Evolutionary conservation across 2,329 filamentous ascomycete species (phyloP).

Genomic region (Beauveria asiatica): DNA sequence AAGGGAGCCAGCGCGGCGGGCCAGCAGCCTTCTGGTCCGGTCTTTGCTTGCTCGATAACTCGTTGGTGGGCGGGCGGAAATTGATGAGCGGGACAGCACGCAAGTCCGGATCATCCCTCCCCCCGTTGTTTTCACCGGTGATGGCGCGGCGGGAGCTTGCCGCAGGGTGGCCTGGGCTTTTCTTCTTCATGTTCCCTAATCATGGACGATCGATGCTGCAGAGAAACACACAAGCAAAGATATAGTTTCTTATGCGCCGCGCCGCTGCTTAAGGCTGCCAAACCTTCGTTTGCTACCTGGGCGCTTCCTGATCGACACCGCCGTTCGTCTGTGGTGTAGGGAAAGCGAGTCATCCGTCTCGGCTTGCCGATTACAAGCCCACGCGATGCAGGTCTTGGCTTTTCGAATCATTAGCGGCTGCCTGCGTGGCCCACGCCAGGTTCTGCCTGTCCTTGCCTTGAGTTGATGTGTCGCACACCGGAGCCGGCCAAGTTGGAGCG

Average conservation of each 20-base stretch:
- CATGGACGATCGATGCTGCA: background rate
- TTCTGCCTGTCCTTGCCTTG: background rate
- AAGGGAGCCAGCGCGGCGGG: background rate
- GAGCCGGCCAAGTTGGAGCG: constrained; percentile 2
- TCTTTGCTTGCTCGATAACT: constrained; percentile 3
- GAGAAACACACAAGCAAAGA: background rate
- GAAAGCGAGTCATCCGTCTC: background rate
- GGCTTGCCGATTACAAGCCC: background rate
- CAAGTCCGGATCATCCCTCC: constrained; percentile 4
- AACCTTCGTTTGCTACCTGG: constrained; percentile 4
- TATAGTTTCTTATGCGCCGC: background rate
- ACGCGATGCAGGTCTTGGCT: background rate
- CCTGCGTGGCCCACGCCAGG: background rate
- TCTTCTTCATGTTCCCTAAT: background rate
- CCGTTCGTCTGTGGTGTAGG: background rate
- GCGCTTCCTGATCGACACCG: constrained; percentile 7
- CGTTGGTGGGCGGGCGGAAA: background rate
- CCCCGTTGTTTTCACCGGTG: background rate
- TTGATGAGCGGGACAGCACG: background rate
- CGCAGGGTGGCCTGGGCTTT: constrained; percentile 1
- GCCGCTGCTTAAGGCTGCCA: background rate
- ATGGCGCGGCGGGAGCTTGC: constrained; percentile 8
- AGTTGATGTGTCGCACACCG: background rate
- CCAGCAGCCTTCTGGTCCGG: background rate
- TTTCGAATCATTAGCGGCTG: background rate